Base-by-base conservation (phyloP, 2,329 filamentous ascomycete species). In the Fusarium tupiense region DNA sequence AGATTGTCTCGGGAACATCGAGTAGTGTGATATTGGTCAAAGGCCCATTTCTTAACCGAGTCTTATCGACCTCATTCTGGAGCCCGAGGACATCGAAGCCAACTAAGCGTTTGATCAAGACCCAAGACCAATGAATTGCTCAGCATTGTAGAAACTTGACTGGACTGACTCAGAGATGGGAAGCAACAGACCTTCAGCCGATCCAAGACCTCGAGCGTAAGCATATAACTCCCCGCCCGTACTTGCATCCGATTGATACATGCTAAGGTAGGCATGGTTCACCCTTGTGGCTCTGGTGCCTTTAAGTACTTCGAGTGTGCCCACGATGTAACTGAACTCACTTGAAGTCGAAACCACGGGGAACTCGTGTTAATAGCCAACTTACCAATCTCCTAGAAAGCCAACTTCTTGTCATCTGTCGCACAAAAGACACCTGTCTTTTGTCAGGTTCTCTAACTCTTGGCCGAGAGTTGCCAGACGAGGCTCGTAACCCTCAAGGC, bases 131-230 rank as follows among this genome's bases (percentile, higher is more conserved):
- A 7, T 38, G 13, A 40, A 40, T 16, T 22, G 5, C 24, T 4
- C 20, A 11, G 38, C 6, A 54, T 26, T 54, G 11, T n/a, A 8
- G 14, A 11, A 17, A 37, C 8, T 35, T 35, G 33, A 17, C 17
- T 26, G 24, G 6, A 5, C 0, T 67, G 38, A 61, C 35, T 9
- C 26, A 7, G 10, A 24, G n/a, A 43, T 24, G 43, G 63, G 19
- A 68, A 68, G n/a, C 47, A 67, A 8, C 53, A 68, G 29, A 37
- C 40, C 8, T 67, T 68, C 17, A 68, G 67, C 24, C 54, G 63
- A 4, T 67, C 65, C 9, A 68, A 68, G 46, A 61, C 5, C 31
- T 68, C 3, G 65, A 68, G 12, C 40, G 53, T 46, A 26, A 35
- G 33, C 1, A 35, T 17, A 4, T 8, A 35, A 2, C 33, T 35